Evolutionary conservation across 2,329 filamentous ascomycete genomes (phyloP).

Genomic region (Xylariaceae sp.): DNA sequence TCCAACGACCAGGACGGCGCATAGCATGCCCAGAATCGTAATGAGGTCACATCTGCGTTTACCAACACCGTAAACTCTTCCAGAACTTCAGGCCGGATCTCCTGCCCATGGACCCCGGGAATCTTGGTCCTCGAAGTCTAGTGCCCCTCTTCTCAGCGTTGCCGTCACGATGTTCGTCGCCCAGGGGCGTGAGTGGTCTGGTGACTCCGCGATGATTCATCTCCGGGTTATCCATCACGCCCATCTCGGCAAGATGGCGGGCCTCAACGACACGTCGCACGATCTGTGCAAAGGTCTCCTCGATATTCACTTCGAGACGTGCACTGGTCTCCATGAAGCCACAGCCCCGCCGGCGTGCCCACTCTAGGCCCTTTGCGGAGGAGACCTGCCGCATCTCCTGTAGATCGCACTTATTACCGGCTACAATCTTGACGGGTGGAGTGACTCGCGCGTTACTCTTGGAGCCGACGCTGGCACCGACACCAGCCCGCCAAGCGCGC

Average conservation of each 20-base stretch:
- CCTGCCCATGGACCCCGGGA: conserved; percentile 39
- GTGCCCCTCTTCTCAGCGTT: conserved; percentile 38
- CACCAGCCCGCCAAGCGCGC: conserved; percentile 42
- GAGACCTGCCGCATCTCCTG: conserved; percentile 63
- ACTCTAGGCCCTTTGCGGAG: conserved; percentile 68
- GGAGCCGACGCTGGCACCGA: conserved; percentile 37
- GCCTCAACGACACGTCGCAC: conserved; percentile 57
- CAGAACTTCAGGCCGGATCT: conserved; percentile 45
- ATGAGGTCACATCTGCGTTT: background rate
- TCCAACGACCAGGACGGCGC: too few species aligned
- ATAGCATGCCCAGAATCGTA: too few species aligned
- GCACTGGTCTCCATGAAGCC: conserved; percentile 90
- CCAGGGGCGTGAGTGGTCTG: conserved; percentile 52
- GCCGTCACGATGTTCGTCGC: conserved; percentile 28
- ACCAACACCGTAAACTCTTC: conserved; percentile 55
- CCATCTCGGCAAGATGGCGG: conserved; percentile 46
- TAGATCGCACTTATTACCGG: conserved; percentile 81
- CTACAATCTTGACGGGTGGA: conserved; percentile 74
- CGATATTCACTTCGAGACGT: conserved; percentile 78
- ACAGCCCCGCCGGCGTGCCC: conserved; percentile 66
- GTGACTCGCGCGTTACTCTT: conserved; percentile 46
- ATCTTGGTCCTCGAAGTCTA: conserved; percentile 36
- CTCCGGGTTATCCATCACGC: conserved; percentile 39
- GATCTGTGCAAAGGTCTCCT: conserved; percentile 76
- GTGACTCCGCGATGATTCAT: conserved; percentile 51